Conservation (phyloP, 768 basidiomycete genomes). For the Phlebiopsis gigantea region DNA sequence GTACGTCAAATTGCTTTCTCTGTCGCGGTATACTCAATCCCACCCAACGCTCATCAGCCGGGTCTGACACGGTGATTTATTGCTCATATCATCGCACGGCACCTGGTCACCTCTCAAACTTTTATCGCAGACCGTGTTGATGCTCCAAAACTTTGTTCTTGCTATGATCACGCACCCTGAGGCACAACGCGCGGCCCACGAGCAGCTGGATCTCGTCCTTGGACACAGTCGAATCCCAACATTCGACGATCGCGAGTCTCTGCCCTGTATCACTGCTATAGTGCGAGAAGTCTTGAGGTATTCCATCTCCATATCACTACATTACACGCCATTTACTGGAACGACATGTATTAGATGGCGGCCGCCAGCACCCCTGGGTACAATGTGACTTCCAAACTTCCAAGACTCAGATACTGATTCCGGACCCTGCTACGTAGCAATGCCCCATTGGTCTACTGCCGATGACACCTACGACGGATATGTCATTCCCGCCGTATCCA, state of each 20-base stretch:
- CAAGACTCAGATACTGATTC: not conserved
- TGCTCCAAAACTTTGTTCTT: not conserved
- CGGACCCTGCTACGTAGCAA: not conserved
- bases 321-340: not conserved
- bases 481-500: not conserved
- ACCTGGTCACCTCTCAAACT: too few relatives aligned
- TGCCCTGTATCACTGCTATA: slow-evolving; percentile 29
- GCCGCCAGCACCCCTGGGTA: not conserved
- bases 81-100: not conserved
- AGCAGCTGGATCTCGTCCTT: not conserved
- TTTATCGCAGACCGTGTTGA: not conserved
- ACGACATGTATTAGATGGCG: not conserved
- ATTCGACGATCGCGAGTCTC: not conserved
- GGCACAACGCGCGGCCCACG: not conserved
- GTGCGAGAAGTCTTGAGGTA: not conserved
- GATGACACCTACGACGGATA: slow-evolving; percentile 3
- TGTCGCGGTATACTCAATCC: not conserved
- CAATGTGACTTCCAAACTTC: not conserved
- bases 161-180: slow-evolving; percentile 42
- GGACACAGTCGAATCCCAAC: not conserved
- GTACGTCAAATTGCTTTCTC: not conserved
- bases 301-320: not conserved
- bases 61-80: not conserved
- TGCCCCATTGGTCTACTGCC: not conserved
- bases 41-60: not conserved